Conservation (phyloP, 2,329 filamentous ascomycete genomes). For the Paecilomyces sp. region DNA sequence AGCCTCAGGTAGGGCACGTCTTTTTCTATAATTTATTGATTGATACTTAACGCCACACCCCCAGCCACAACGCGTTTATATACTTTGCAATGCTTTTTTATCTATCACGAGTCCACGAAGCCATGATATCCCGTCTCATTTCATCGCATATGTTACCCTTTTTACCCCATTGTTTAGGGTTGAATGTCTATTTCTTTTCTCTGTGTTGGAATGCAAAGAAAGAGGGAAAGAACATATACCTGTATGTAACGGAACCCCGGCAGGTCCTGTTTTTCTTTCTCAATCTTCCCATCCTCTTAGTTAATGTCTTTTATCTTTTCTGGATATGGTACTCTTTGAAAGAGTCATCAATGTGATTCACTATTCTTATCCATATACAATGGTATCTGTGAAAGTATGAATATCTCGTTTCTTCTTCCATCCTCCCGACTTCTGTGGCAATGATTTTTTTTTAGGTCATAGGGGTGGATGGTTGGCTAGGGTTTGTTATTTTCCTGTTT, state of each 20-base stretch:
- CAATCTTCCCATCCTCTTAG: background rate
- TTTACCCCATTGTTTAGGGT: background rate
- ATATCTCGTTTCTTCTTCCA: too few relatives aligned
- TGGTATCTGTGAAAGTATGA: background rate
- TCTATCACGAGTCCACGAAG: background rate
- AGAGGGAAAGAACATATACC: background rate
- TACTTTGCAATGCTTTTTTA: background rate
- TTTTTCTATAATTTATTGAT: background rate
- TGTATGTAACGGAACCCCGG: background rate
- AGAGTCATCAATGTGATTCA: background rate
- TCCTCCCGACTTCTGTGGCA: too few relatives aligned
- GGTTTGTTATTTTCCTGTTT: background rate
- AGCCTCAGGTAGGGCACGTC: background rate
- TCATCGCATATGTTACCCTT: background rate
- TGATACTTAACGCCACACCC: background rate
- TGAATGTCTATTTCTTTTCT: background rate
- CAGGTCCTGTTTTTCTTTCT: background rate
- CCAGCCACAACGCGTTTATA: background rate
- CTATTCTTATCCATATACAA: background rate
- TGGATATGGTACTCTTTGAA: background rate
- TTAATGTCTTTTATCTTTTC: background rate
- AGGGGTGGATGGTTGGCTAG: background rate
- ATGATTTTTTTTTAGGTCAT: too few relatives aligned
- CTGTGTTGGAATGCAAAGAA: background rate
- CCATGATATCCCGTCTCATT: background rate